These are phyloP conservation scores for Knoxia roxburghii DNA, from an alignment of 257 asterid species.

Conservation along the genomic window DNA sequence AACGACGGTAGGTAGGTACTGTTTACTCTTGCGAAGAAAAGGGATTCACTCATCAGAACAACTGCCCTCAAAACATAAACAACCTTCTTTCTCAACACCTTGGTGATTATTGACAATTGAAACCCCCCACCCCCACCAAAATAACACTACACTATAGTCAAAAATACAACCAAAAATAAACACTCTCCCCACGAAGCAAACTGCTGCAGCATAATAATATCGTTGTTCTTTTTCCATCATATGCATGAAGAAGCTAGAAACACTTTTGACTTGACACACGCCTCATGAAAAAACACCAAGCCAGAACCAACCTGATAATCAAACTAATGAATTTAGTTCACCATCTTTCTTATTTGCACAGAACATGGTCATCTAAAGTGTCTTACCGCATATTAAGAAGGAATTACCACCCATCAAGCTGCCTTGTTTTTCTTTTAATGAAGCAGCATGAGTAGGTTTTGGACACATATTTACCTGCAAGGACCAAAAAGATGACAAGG, in stretches of 20 bases:
- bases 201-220: constrained; percentile 21
- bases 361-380: neutral
- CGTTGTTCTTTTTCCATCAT: constrained; percentile 17
- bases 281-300: constrained; percentile 30
- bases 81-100: neutral
- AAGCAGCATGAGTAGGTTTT: constrained; percentile 63
- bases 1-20: too few relatives aligned
- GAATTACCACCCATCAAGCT: constrained; percentile 67
- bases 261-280: constrained; percentile 25
- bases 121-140: neutral
- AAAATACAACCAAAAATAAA: neutral
- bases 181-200: constrained; percentile 11
- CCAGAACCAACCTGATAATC: constrained; percentile 35
- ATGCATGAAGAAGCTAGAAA: constrained; percentile 17
- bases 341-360: neutral
- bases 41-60: neutral
- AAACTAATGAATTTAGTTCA: neutral
- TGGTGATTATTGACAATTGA: neutral
- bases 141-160: neutral
- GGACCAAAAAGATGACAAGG: neutral
- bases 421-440: constrained; percentile 39
- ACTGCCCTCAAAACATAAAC: neutral
- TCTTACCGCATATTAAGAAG: constrained; percentile 43
- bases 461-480: constrained; percentile 32
- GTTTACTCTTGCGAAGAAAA: too few relatives aligned